Percentiles rank a stretch among this genome's conserved stretches.
Evolutionary conservation across 345 rosid species (phyloP).

Genomic region (Aurinia saxatilis): DNA sequence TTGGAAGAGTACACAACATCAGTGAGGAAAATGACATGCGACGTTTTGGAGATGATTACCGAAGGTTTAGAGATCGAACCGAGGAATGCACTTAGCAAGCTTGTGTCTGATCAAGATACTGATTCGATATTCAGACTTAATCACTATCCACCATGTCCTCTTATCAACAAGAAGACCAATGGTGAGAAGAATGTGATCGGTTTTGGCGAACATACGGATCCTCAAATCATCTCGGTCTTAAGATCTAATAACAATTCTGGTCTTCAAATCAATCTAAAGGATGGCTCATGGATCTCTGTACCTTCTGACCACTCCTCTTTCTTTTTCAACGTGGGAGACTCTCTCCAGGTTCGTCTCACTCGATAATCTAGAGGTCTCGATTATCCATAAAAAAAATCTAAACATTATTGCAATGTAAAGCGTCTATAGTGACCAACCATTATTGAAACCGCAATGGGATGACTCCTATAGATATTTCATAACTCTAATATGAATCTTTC

Average conservation of each 20-base stretch:
- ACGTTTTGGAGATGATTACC: constrained; percentile 59
- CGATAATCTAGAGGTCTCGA: neutral
- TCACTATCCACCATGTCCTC: constrained; percentile 61
- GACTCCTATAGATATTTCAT: too few relatives aligned
- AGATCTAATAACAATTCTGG: constrained; percentile 88
- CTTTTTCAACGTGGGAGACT: constrained; percentile 81
- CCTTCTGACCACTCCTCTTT: constrained; percentile 68
- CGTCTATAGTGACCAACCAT: too few relatives aligned
- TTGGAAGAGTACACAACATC: constrained; percentile 53
- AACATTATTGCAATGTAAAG: too few relatives aligned
- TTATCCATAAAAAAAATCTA: too few relatives aligned
- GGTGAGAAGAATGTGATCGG: constrained; percentile 39
- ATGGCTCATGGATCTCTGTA: constrained; percentile 72
- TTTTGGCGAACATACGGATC: constrained; percentile 93
- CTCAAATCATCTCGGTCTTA: constrained; percentile 73
- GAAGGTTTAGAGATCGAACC: constrained; percentile 64
- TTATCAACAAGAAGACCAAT: neutral
- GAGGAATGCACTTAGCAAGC: constrained; percentile 51
- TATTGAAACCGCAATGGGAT: too few relatives aligned
- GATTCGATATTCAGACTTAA: constrained; percentile 75
- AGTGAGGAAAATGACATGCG: constrained; percentile 55
- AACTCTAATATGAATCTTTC: too few relatives aligned
- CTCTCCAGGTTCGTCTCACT: constrained; percentile 47
- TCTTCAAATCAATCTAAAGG: constrained; percentile 56
- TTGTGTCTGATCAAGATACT: constrained; percentile 54